Evolutionary conservation across 495 filamentous ascomycete genomes (phyloP).

Genomic region (Gamarada debralockiae): DNA sequence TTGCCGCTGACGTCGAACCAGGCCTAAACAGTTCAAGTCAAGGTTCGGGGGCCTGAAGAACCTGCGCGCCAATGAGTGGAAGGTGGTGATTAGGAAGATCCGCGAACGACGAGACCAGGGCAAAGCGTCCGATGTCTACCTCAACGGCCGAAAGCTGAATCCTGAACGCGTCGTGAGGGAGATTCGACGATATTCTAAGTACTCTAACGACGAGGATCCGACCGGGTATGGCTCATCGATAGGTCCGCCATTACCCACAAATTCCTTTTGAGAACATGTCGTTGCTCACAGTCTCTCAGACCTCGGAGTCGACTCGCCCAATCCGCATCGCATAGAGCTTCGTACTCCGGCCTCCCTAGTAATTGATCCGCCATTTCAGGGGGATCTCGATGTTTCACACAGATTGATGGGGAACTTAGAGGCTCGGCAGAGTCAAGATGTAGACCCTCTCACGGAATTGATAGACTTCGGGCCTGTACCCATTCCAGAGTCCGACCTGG

Average conservation of each 20-base stretch:
- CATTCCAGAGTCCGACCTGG: neutral
- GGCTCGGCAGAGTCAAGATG: neutral
- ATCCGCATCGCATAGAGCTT: slow-evolving; percentile 5
- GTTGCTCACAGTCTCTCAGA: slow-evolving; percentile 2
- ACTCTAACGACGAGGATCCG: slow-evolving; percentile 2
- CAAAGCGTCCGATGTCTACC: slow-evolving; percentile 6
- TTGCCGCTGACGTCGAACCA: slow-evolving; percentile 1
- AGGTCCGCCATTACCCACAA: slow-evolving; percentile 1
- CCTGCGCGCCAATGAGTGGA: slow-evolving; percentile 6
- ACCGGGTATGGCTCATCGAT: slow-evolving; percentile 1
- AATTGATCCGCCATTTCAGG: neutral
- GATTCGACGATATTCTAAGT: slow-evolving; percentile 4
- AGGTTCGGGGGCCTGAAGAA: slow-evolving; percentile 8
- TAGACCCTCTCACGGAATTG: neutral
- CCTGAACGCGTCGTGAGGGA: slow-evolving; percentile 4
- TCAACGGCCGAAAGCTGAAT: slow-evolving; percentile 7
- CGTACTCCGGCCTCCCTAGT: neutral
- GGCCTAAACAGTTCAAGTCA: slow-evolving; percentile 7
- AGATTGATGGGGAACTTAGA: neutral
- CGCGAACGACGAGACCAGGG: slow-evolving; percentile 3
- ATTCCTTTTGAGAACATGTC: slow-evolving; percentile 1
- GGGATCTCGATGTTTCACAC: neutral
- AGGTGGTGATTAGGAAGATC: slow-evolving; percentile 2
- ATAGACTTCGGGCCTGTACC: neutral
- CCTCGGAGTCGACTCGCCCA: slow-evolving; percentile 3